Evolutionary conservation across 805 yeast species (phyloP).

Genomic region (Saturnispora halmiae): DNA sequence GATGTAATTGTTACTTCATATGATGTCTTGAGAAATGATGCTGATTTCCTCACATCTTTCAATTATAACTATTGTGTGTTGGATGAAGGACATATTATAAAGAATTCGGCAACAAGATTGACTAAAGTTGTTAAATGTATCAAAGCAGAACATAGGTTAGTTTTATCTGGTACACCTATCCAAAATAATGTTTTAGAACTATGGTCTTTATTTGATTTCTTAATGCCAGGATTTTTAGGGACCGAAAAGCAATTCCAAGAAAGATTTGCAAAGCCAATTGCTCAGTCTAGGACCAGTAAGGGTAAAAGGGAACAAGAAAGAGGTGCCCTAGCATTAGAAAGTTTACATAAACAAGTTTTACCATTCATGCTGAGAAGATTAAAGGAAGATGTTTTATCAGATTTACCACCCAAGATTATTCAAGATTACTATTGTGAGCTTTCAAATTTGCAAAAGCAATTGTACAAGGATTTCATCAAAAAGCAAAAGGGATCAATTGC

Average conservation of each 20-base stretch:
- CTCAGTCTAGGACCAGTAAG: constrained; percentile 83
- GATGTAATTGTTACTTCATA: constrained; percentile 92
- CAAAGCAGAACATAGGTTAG: constrained; percentile 79
- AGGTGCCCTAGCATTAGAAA: constrained; percentile 92
- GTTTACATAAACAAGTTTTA: constrained; percentile 89
- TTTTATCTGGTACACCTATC: constrained; percentile 94
- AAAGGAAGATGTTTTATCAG: constrained; percentile 92
- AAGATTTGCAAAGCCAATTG: constrained; percentile 94
- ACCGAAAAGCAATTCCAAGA: constrained; percentile 91
- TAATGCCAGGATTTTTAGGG: constrained; percentile 98
- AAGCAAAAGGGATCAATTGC: constrained; percentile 70
- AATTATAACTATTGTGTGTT: constrained; percentile 90
- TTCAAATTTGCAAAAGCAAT: constrained; percentile 77
- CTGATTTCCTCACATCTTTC: constrained; percentile 45
- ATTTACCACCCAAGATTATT: constrained; percentile 94
- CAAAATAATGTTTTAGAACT: constrained; percentile 93
- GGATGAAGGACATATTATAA: constrained; percentile 97
- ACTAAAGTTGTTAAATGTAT: constrained; percentile 80
- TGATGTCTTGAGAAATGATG: constrained; percentile 93
- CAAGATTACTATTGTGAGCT: constrained; percentile 97
- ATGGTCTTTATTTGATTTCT: constrained; percentile 95
- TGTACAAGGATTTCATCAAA: constrained; percentile 82
- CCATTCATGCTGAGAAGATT: constrained; percentile 95
- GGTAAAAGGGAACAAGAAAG: constrained; percentile 93
- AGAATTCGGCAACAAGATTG: constrained; percentile 80